Base-by-base conservation (phyloP, 2,329 filamentous ascomycete genomes). In the Catunica adiposa region DNA sequence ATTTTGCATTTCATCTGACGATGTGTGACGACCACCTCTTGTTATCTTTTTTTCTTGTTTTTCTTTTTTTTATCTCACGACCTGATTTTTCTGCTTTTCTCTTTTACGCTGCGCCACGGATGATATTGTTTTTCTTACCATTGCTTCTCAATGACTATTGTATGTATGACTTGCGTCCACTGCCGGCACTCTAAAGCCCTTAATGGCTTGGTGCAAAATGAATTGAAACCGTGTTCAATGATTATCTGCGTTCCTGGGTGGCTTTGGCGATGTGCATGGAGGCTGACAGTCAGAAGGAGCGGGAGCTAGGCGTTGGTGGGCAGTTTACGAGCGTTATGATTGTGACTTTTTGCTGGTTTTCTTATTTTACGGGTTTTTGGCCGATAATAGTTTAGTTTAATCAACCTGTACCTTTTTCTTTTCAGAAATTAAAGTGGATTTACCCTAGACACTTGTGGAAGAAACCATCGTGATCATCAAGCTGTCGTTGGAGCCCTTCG, bases 21-120 rank as follows among this genome's bases (percentile, higher is more conserved):
- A 72, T 63, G 63, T 69, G 65, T 69, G 66, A 67, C 65, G 64
- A 66, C 58, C 37, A 40, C 37, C 25, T 31, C 26, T 31, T 31
- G 25, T 51, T 51, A 17, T 31, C 46, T 29, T 52, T 42, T 38
- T n/a, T 29, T 23, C 20, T 31, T 52, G 22, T 38, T 51, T 51
- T 55, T 34, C 52, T 34, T 52, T 29, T 47, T 44, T 38, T 57
- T 8, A 7, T 46, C 31, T 44, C 26, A 34, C 31, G 44, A 31
- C 29, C 25, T 52, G 29, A 26, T 51, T 51, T 55, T 34, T 51
- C 34, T 52, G 25, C 47, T 44, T 46, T 55, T 8, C 37, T n/a
- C 50, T 42, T 58, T 52, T n/a, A n/a, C n/a, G n/a, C n/a, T n/a
- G n/a, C n/a, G n/a, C n/a, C n/a, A 34, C 56, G 51, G 48, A 42